Evolutionary conservation across 2,329 filamentous ascomycete genomes (phyloP).

Genomic region (Exophiala xenobiotica): DNA sequence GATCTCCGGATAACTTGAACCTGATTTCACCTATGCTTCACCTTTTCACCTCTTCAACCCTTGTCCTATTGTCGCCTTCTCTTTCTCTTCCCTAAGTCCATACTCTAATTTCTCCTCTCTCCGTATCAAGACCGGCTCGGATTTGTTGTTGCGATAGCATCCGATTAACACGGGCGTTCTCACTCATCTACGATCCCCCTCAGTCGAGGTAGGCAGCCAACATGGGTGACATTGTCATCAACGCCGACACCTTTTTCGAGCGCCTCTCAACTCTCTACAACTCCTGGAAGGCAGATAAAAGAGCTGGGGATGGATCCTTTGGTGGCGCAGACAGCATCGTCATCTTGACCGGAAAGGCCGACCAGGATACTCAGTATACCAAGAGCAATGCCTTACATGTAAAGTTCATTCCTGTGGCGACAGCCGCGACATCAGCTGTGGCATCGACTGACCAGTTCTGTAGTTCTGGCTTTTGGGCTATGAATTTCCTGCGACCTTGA

Average conservation of each 20-base stretch:
- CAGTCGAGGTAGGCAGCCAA: slow-evolving; percentile 29
- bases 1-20: too few relatives aligned
- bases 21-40: background rate
- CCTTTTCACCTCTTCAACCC: background rate
- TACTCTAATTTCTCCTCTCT: background rate
- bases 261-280: slow-evolving; percentile 82
- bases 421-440: background rate
- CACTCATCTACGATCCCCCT: slow-evolving; percentile 13
- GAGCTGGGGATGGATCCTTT: slow-evolving; percentile 72
- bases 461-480: slow-evolving; percentile 98
- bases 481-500: slow-evolving; percentile 93
- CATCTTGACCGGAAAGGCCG: slow-evolving; percentile 91
- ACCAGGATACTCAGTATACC: slow-evolving; percentile 77
- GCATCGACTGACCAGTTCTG: slow-evolving; percentile 7
- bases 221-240: slow-evolving; percentile 85
- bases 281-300: slow-evolving; percentile 95
- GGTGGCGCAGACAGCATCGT: slow-evolving; percentile 82
- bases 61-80: background rate
- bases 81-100: background rate
- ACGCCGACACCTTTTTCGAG: slow-evolving; percentile 90
- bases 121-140: background rate
- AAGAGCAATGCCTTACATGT: slow-evolving; percentile 98
- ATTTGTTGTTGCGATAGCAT: background rate
- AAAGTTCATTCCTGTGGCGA: slow-evolving; percentile 40
- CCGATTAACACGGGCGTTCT: background rate